Evolutionary conservation across 768 basidiomycete genomes (phyloP).

Genomic region (Paxillus involutus): DNA sequence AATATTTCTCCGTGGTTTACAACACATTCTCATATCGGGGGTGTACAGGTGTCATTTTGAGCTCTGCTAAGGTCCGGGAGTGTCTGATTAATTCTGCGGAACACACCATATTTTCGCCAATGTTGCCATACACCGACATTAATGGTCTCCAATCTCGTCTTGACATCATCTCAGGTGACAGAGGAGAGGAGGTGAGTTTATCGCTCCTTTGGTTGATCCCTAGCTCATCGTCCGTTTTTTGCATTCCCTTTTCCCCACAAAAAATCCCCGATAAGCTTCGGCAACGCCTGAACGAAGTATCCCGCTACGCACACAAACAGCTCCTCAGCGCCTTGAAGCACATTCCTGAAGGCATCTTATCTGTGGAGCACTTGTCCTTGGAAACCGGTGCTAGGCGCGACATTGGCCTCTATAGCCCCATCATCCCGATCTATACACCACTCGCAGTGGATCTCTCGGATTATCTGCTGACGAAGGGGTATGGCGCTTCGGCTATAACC

Average conservation of each 20-base stretch:
- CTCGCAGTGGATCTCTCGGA: constrained; percentile 8
- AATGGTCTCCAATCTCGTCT: constrained; percentile 44
- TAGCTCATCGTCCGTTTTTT: background rate
- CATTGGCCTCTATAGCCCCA: constrained; percentile 10
- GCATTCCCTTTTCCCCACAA: background rate
- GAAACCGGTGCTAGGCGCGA: background rate
- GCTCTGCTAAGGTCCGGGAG: constrained; percentile 12
- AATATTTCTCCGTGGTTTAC: no score
- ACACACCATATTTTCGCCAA: constrained; percentile 19
- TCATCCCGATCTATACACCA: constrained; percentile 20
- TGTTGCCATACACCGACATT: constrained; percentile 18
- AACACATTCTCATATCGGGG: background rate
- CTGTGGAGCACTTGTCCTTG: background rate
- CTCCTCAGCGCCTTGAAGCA: constrained; percentile 2
- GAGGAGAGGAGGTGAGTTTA: constrained; percentile 18
- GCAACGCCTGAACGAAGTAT: constrained; percentile 2
- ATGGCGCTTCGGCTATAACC: constrained; percentile 9
- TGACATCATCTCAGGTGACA: constrained; percentile 8
- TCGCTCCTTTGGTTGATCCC: background rate
- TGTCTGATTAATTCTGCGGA: constrained; percentile 20
- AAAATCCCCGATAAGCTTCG: constrained; percentile 11
- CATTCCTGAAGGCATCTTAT: constrained; percentile 9
- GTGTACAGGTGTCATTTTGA: constrained; percentile 17
- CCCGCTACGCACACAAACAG: constrained; percentile 13
- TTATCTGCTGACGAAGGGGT: constrained; percentile 16